Conservation (phyloP, 495 filamentous ascomycete species). For the Xylaria cubensis region DNA sequence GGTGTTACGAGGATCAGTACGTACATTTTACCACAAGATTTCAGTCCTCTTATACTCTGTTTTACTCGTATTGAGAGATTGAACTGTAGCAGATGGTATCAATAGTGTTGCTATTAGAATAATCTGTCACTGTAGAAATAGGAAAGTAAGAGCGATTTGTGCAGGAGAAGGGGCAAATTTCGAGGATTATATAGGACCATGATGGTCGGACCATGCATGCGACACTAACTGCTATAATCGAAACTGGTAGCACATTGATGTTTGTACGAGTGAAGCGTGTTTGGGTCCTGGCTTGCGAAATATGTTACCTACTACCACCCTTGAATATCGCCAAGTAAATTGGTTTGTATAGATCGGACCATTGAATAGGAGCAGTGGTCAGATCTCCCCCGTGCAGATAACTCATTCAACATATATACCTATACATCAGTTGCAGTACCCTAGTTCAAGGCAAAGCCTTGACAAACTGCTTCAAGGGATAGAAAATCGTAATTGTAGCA, state of each 20-base stretch:
- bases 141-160: neutral
- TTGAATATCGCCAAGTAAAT: no score
- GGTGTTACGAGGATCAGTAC: neutral
- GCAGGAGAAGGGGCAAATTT: neutral
- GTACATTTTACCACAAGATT: neutral
- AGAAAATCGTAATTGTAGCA: neutral
- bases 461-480: neutral
- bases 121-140: neutral
- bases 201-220: neutral
- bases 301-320: no score
- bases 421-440: no score
- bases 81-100: neutral
- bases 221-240: no score
- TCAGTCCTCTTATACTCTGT: neutral
- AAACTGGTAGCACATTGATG: neutral
- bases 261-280: neutral
- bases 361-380: no score
- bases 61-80: neutral
- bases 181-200: neutral
- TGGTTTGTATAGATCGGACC: no score
- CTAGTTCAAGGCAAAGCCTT: neutral
- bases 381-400: no score
- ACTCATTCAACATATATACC: no score
- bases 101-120: neutral
- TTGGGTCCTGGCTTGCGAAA: no score